These are phyloP conservation scores for Ceratobasidium sp. DNA, from an alignment of 1,284 basidiomycete genomes.

Conservation along the genomic window DNA sequence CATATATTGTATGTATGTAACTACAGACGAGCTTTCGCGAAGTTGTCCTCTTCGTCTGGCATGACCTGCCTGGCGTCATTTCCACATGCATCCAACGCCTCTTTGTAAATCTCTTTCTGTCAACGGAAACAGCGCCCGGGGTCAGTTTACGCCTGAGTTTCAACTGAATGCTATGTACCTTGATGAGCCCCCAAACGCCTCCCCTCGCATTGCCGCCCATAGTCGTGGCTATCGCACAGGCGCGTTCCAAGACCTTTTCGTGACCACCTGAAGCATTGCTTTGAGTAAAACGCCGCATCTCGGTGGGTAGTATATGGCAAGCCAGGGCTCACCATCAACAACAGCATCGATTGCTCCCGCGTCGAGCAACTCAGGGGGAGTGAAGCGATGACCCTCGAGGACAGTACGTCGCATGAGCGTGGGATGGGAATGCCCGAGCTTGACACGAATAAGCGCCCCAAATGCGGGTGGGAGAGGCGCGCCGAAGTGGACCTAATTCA, in stretches of 20 bases:
- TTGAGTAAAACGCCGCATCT: neutral
- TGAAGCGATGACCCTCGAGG: constrained; percentile 87
- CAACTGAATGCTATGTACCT: constrained; percentile 55
- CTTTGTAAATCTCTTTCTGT: constrained; percentile 62
- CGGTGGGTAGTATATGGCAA: constrained; percentile 52
- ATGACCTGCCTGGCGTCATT: constrained; percentile 53
- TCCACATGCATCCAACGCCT: constrained; percentile 56
- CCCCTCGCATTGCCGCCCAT: constrained; percentile 59
- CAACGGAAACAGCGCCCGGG: neutral
- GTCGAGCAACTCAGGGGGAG: constrained; percentile 77
- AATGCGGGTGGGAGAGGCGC: constrained; percentile 83
- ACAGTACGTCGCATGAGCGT: constrained; percentile 80
- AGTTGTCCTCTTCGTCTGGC: constrained; percentile 55
- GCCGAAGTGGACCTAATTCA: constrained; percentile 80
- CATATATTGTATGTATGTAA: neutral
- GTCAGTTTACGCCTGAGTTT: constrained; percentile 4
- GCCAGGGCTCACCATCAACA: constrained; percentile 59
- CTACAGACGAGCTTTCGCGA: constrained; percentile 57
- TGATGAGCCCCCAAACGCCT: constrained; percentile 65
- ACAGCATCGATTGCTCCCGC: constrained; percentile 81
- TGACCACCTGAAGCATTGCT: constrained; percentile 58
- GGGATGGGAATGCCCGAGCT: constrained; percentile 67
- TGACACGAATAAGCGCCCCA: constrained; percentile 73
- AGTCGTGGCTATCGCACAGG: constrained; percentile 59
- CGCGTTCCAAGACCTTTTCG: constrained; percentile 67